Conservation (phyloP, 257 asterid genomes). For the Phtheirospermum japonicum region DNA sequence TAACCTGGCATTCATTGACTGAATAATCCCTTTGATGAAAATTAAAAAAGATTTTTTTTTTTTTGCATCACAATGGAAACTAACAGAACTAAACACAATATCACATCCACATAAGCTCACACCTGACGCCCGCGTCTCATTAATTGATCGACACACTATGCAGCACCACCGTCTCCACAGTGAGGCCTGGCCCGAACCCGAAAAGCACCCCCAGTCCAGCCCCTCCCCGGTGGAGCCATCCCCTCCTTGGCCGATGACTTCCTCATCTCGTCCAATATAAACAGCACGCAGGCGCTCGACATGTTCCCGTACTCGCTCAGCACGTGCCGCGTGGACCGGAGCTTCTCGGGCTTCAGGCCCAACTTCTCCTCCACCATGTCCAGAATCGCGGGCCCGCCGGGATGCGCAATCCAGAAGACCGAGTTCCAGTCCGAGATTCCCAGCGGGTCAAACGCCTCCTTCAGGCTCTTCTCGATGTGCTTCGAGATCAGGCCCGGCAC, state of each 20-base stretch:
- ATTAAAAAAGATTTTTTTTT: too few species aligned
- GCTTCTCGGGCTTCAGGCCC: slow-evolving; percentile 45
- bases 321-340: slow-evolving; percentile 52
- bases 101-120: too few species aligned
- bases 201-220: slow-evolving; percentile 65
- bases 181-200: slow-evolving; percentile 79
- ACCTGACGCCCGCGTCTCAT: background rate
- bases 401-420: slow-evolving; percentile 68
- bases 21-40: too few species aligned
- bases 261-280: slow-evolving; percentile 70
- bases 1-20: too few species aligned
- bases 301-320: slow-evolving; percentile 62
- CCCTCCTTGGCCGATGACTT: slow-evolving; percentile 56
- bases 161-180: slow-evolving; percentile 68
- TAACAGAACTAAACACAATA: too few species aligned
- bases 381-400: slow-evolving; percentile 68
- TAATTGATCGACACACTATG: slow-evolving; percentile 44
- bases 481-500: slow-evolving; percentile 53
- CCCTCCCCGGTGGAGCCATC: slow-evolving; percentile 63
- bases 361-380: slow-evolving; percentile 58
- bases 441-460: slow-evolving; percentile 52
- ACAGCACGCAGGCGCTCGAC: slow-evolving; percentile 64
- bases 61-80: too few species aligned
- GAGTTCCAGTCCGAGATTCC: slow-evolving; percentile 69
- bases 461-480: slow-evolving; percentile 43